These are phyloP conservation scores for Plasmodium billcollinsi DNA, from an alignment of 169 alveolate species.

Conservation along the genomic window DNA sequence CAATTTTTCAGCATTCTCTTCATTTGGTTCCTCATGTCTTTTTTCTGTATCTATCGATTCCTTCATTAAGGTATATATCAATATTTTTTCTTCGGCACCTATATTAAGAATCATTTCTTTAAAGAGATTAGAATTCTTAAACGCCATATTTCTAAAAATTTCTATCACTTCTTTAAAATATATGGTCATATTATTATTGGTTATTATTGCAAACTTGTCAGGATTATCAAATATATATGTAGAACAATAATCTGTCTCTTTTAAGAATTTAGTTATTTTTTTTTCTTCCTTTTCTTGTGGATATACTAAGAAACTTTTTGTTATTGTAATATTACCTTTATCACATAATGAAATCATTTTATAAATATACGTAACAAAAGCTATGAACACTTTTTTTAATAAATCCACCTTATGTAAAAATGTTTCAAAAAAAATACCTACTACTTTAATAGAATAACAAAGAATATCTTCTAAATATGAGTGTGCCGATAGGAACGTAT, in stretches of 20 bases:
- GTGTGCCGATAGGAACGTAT: constrained; percentile 17
- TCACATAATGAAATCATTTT: constrained; percentile 33
- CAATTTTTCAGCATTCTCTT: constrained; percentile 35
- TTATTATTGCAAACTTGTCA: neutral
- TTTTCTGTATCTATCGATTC: constrained; percentile 36
- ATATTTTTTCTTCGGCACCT: constrained; percentile 41
- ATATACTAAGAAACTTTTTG: constrained; percentile 20
- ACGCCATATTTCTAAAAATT: constrained; percentile 72
- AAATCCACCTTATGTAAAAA: constrained; percentile 14
- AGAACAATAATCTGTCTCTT: neutral
- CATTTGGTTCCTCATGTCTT: constrained; percentile 1
- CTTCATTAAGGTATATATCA: constrained; percentile 60
- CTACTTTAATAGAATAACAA: constrained; percentile 38
- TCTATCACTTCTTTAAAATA: constrained; percentile 60
- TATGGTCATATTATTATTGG: constrained; percentile 20
- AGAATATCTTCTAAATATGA: constrained; percentile 54
- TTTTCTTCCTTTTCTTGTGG: neutral
- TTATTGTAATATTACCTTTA: constrained; percentile 20
- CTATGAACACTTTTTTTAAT: constrained; percentile 24
- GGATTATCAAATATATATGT: constrained; percentile 17
- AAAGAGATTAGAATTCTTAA: constrained; percentile 52
- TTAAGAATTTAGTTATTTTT: neutral
- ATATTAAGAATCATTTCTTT: constrained; percentile 31
- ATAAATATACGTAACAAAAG: constrained; percentile 36
- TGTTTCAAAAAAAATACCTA: constrained; percentile 39